phyloP scores from a whole-genome alignment of 768 basidiomycete genomes.

The Asterophora parasitica region DNA sequence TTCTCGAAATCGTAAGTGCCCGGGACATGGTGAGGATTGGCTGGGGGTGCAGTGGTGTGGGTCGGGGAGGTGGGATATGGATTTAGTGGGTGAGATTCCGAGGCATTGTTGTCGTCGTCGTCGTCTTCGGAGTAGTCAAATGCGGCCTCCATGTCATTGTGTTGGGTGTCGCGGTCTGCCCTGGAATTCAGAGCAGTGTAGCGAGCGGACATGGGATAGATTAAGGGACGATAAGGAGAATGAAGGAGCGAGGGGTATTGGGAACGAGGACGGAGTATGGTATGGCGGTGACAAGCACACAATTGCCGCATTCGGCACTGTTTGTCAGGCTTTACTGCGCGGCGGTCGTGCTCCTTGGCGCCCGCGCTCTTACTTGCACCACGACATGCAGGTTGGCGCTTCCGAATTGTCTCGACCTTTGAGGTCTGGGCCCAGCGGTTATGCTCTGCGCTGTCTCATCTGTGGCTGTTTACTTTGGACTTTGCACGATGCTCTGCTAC shows the following conservation, averaged over 20 bases:
- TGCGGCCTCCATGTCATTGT: constrained; percentile 72
- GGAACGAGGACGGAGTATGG: constrained; percentile 1
- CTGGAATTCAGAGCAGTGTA: constrained; percentile 65
- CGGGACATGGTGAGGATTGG: constrained; percentile 21
- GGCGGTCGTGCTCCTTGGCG: too few relatives aligned
- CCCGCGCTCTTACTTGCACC: not conserved
- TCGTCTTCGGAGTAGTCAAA: constrained; percentile 80
- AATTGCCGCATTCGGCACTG: not conserved
- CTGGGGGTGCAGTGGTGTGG: constrained; percentile 17
- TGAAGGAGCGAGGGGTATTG: constrained; percentile 14
- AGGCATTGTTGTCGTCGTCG: constrained; percentile 45
- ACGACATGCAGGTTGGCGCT: not conserved
- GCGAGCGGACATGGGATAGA: constrained; percentile 41
- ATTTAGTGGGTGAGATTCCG: constrained; percentile 52
- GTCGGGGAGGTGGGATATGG: constrained; percentile 31
- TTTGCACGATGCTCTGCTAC: not conserved
- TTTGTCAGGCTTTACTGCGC: constrained; percentile 12
- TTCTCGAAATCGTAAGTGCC: constrained; percentile 76
- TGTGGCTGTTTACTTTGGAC: not conserved
- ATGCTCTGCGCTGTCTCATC: not conserved
- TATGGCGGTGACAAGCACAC: not conserved
- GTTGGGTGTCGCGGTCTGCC: constrained; percentile 39
- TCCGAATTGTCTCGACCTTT: not conserved
- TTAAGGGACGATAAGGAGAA: constrained; percentile 7
- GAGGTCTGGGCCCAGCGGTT: not conserved